Evolutionary conservation across 352 stramenopile genomes (phyloP).

Genomic region (Globisporangium parvum): DNA sequence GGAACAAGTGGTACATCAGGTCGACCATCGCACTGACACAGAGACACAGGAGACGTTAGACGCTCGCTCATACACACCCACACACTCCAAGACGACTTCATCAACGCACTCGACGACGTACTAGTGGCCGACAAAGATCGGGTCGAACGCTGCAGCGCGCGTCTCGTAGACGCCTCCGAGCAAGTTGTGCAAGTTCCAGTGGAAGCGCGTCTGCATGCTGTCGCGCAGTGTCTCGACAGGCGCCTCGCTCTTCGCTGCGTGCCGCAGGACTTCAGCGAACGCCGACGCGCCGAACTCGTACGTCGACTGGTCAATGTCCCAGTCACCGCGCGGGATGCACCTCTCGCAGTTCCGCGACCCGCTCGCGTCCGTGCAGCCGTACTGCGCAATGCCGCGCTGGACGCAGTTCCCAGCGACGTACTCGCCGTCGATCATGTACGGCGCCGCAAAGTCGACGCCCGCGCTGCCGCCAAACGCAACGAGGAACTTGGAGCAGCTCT

Average conservation of each 20-base stretch:
- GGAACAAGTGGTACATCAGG: slow-evolving; percentile 57
- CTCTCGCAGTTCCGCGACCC: slow-evolving; percentile 36
- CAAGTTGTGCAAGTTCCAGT: slow-evolving; percentile 36
- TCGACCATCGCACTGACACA: slow-evolving; percentile 37
- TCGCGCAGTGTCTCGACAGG: slow-evolving; percentile 28
- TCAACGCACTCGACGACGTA: slow-evolving; percentile 15
- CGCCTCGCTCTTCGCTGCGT: slow-evolving; percentile 24
- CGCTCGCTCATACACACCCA: too few species aligned
- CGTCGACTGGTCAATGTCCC: slow-evolving; percentile 51
- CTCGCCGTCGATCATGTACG: slow-evolving; percentile 25
- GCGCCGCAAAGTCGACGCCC: slow-evolving; percentile 19
- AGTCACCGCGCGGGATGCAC: slow-evolving; percentile 60
- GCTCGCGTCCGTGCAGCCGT: slow-evolving; percentile 30
- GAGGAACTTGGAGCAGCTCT: slow-evolving; percentile 41
- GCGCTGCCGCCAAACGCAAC: slow-evolving; percentile 48
- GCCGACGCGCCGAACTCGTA: slow-evolving; percentile 60
- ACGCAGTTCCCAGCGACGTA: slow-evolving; percentile 46
- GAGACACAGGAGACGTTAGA: background rate
- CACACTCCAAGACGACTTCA: too few species aligned
- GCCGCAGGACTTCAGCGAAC: slow-evolving; percentile 51
- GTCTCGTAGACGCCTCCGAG: slow-evolving; percentile 32
- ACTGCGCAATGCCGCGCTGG: slow-evolving; percentile 35
- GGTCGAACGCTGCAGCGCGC: slow-evolving; percentile 27
- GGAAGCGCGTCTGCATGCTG: slow-evolving; percentile 29
- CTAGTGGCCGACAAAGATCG: slow-evolving; percentile 36